phyloP scores from a whole-genome alignment of 176 grass and related monocot species.

The Hyparrhenia diplandra region DNA sequence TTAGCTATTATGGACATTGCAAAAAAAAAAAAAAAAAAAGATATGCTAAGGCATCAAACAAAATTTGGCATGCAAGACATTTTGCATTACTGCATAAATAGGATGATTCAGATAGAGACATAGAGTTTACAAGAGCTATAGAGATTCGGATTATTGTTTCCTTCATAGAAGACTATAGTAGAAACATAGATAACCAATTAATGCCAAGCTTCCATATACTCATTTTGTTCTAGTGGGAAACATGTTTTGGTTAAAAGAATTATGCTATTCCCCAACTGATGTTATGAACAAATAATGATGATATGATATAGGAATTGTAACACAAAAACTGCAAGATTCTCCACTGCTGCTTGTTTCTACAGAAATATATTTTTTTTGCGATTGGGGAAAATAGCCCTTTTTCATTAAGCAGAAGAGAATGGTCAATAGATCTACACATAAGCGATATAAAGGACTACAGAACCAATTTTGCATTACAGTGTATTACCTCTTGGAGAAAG shows the following conservation, averaged over 20 bases:
- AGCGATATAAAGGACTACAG: too few relatives aligned
- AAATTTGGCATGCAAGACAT: not conserved
- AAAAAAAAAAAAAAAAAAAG: not conserved
- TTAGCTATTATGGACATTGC: not conserved
- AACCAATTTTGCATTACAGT: not conserved
- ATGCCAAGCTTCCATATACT: not conserved
- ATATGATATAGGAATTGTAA: not conserved
- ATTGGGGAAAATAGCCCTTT: too few relatives aligned
- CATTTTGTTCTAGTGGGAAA: not conserved
- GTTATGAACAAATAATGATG: not conserved
- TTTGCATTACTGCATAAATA: not conserved
- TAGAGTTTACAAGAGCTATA: not conserved
- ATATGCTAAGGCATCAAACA: not conserved
- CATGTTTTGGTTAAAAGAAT: not conserved
- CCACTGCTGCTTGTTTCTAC: not conserved
- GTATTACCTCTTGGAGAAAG: conserved; percentile 82
- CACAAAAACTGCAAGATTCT: not conserved
- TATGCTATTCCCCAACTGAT: not conserved
- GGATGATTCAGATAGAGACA: not conserved
- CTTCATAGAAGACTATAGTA: too few relatives aligned
- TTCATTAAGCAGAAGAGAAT: too few relatives aligned
- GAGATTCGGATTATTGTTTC: not conserved
- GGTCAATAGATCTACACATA: too few relatives aligned
- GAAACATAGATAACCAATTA: not conserved
- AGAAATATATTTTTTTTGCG: too few relatives aligned